Conservation (phyloP, 345 rosid genomes). For the Eucalyptus globulus region DNA sequence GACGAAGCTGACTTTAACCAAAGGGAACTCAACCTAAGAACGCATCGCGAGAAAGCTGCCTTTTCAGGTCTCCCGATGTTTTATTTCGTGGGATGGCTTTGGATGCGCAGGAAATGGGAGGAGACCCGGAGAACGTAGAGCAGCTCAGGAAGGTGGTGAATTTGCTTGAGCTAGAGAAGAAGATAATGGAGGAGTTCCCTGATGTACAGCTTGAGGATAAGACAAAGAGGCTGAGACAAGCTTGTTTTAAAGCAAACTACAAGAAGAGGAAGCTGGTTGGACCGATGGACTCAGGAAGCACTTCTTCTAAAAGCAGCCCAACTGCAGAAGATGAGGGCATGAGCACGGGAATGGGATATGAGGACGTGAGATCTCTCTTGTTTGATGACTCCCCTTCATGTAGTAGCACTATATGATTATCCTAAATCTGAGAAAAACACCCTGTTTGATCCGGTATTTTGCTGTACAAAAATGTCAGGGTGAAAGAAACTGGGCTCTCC, state of each 20-base stretch:
- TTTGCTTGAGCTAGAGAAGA: constrained; percentile 53
- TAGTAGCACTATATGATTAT: not conserved
- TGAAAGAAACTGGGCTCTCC: not conserved
- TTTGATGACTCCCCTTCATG: not conserved
- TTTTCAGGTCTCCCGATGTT: not conserved
- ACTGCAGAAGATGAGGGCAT: not conserved
- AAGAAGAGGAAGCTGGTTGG: constrained; percentile 32
- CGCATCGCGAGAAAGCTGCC: not conserved
- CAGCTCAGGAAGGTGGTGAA: constrained; percentile 26
- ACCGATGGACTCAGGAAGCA: not conserved
- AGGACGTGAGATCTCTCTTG: not conserved
- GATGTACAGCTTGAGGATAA: constrained; percentile 33
- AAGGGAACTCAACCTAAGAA: not conserved
- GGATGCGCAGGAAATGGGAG: not conserved
- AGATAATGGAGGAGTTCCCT: constrained; percentile 46
- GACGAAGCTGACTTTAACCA: not conserved
- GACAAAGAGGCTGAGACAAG: constrained; percentile 68
- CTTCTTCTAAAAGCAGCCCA: not conserved
- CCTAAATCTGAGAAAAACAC: not conserved
- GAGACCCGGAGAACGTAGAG: not conserved
- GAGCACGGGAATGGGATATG: not conserved
- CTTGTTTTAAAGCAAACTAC: constrained; percentile 77
- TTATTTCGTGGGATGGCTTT: not conserved
- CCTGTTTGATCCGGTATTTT: not conserved
- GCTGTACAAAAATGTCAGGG: not conserved